Conservation (phyloP, 345 rosid species). For the Aethionema arabicum region DNA sequence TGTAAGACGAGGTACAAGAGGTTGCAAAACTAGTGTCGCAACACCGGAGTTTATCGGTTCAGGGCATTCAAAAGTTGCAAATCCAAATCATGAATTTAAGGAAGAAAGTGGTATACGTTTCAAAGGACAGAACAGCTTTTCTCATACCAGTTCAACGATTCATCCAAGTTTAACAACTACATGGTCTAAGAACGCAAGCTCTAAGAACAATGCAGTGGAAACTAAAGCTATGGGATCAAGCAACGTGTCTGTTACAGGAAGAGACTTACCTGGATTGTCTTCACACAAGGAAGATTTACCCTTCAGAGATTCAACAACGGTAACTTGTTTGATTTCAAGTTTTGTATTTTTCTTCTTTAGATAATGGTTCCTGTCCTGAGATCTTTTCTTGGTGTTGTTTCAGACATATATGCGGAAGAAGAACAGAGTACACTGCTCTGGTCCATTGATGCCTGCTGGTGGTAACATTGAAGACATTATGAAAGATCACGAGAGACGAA, state of each 20-base stretch:
- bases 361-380: conserved; percentile 14
- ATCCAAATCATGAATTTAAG: conserved; percentile 42
- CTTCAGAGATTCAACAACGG: conserved; percentile 40
- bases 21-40: conserved; percentile 34
- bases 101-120: conserved; percentile 42
- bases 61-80: conserved; percentile 47
- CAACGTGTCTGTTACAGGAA: conserved; percentile 31
- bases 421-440: conserved; percentile 78
- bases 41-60: conserved; percentile 66
- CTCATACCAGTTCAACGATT: conserved; percentile 48
- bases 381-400: conserved; percentile 25
- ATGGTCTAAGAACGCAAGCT: conserved; percentile 31
- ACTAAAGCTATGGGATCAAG: conserved; percentile 37
- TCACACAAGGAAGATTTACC: conserved; percentile 35
- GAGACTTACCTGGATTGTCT: conserved; percentile 32
- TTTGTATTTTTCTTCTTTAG: conserved; percentile 11
- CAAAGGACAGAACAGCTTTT: conserved; percentile 38
- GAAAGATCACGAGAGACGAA: conserved; percentile 86
- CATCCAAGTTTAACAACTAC: conserved; percentile 45
- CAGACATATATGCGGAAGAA: conserved; percentile 66
- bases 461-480: conserved; percentile 84
- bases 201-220: conserved; percentile 39
- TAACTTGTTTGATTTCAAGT: conserved; percentile 24
- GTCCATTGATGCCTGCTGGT: conserved; percentile 90
- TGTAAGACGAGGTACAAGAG: conserved; percentile 60